These are phyloP conservation scores for Gossypium laxum DNA, from an alignment of 441 rosid species.

Conservation along the genomic window DNA sequence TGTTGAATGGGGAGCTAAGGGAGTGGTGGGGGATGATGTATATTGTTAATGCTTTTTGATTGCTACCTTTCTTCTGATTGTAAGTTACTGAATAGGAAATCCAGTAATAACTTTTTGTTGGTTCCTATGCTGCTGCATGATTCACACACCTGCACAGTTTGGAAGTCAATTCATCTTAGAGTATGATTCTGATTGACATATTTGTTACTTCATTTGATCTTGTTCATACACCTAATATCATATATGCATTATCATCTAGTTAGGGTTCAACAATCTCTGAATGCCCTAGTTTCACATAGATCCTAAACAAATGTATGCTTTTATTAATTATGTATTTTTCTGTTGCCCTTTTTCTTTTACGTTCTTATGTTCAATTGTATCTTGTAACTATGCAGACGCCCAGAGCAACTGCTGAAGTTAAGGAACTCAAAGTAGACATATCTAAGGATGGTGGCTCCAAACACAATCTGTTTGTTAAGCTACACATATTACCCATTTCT, in stretches of 20 bases:
- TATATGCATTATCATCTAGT: not conserved
- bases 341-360: constrained; percentile 2
- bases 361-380: constrained; percentile 2
- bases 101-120: not conserved
- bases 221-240: constrained; percentile 1
- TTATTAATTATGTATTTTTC: not conserved
- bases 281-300: not conserved
- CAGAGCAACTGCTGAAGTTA: constrained; percentile 56
- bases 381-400: constrained; percentile 51
- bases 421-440: constrained; percentile 69
- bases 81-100: constrained; percentile 1
- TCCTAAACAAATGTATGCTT: not conserved
- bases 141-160: not conserved
- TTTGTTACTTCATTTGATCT: constrained; percentile 3
- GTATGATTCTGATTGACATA: not conserved
- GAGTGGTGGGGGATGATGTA: not conserved
- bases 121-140: constrained; percentile 1
- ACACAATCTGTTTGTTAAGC: constrained; percentile 54
- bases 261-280: not conserved
- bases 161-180: not conserved
- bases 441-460: constrained; percentile 72
- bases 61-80: not conserved
- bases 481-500: constrained; percentile 59
- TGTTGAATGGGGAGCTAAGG: not conserved
- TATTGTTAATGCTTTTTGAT: not conserved